Conservation (phyloP, 768 basidiomycete genomes). For the Pulveroboletus sp. region DNA sequence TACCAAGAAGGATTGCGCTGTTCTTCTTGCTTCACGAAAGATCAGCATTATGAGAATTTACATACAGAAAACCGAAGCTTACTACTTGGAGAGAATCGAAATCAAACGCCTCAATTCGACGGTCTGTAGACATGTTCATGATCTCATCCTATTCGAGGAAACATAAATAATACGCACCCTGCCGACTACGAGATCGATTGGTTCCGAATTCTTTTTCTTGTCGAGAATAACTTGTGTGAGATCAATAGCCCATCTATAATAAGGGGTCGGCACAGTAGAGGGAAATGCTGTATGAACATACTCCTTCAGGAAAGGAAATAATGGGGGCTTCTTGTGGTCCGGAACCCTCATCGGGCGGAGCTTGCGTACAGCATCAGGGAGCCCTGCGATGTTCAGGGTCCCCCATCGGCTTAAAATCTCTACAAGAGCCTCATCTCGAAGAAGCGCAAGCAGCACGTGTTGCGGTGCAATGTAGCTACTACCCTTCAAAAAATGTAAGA, state of each 20-base stretch:
- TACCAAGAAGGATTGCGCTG: conserved; percentile 6
- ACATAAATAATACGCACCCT: background rate
- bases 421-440: background rate
- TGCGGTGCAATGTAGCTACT: background rate
- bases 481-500: too few species aligned
- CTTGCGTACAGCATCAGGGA: background rate
- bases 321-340: background rate
- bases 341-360: background rate
- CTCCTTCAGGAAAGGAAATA: background rate
- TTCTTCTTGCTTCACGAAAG: conserved; percentile 5
- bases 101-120: background rate
- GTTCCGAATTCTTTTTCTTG: too few species aligned
- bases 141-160: too few species aligned
- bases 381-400: background rate
- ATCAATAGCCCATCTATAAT: too few species aligned
- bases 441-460: conserved; percentile 2
- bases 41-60: background rate
- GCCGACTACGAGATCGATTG: too few species aligned
- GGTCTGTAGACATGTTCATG: background rate
- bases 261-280: too few species aligned
- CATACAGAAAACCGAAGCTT: background rate
- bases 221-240: too few species aligned
- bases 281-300: background rate
- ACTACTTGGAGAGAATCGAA: background rate
- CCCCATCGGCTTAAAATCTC: background rate